These are phyloP conservation scores for Terana coerulea DNA, from an alignment of 768 basidiomycete species.

Conservation along the genomic window DNA sequence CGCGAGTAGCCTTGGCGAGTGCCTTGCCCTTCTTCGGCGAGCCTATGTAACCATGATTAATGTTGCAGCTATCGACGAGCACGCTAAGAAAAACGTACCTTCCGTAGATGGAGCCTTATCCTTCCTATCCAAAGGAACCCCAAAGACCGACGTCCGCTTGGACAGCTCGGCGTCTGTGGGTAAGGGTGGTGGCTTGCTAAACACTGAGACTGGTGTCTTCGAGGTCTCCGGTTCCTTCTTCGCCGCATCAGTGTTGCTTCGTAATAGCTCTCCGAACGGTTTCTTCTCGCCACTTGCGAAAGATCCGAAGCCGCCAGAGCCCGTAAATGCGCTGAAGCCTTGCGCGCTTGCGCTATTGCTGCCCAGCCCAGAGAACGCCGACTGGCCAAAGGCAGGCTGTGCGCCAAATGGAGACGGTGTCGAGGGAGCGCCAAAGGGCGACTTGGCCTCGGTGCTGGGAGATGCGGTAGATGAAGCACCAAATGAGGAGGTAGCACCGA, in stretches of 20 bases:
- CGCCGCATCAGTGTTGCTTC: slow-evolving; percentile 27
- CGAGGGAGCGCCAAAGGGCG: slow-evolving; percentile 25
- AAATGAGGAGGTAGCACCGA: slow-evolving; percentile 23
- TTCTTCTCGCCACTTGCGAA: slow-evolving; percentile 36
- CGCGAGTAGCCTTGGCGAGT: no score
- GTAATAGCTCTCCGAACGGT: slow-evolving; percentile 60
- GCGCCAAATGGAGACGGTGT: slow-evolving; percentile 16
- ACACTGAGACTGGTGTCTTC: slow-evolving; percentile 18
- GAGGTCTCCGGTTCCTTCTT: not conserved
- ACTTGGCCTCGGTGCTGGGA: not conserved
- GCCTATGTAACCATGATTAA: no score
- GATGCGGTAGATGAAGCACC: slow-evolving; percentile 10
- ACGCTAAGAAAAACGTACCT: no score
- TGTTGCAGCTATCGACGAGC: no score
- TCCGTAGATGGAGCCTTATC: no score
- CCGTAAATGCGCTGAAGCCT: slow-evolving; percentile 38
- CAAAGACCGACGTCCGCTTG: not conserved
- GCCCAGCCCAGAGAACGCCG: slow-evolving; percentile 7
- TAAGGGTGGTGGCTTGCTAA: slow-evolving; percentile 7
- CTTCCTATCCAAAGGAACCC: not conserved
- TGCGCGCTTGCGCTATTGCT: slow-evolving; percentile 20
- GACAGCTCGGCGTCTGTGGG: not conserved
- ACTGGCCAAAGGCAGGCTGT: slow-evolving; percentile 19
- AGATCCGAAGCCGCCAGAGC: slow-evolving; percentile 38
- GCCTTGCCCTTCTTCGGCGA: no score